Conservation (phyloP, 495 filamentous ascomycete species). For the Mycothermus thermophilus region DNA sequence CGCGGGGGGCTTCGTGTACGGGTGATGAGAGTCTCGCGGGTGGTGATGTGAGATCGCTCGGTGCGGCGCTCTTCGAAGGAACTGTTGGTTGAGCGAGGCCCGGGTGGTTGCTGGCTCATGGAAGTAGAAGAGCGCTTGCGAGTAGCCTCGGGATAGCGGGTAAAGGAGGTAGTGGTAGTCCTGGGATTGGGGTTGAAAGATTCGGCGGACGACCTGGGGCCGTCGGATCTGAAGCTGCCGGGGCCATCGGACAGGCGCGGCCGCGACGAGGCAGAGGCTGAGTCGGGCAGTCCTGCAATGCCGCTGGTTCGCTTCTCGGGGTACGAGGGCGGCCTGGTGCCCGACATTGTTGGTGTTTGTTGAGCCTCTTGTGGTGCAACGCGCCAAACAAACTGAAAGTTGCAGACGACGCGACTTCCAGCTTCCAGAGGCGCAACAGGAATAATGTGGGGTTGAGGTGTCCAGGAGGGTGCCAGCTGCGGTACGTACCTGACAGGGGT, state of each 20-base stretch:
- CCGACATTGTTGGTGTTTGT: conserved; percentile 25
- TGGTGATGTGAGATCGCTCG: conserved; percentile 46
- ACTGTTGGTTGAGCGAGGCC: conserved; percentile 23
- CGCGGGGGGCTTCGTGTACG: conserved; percentile 54
- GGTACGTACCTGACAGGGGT: conserved; percentile 11
- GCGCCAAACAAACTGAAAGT: no score
- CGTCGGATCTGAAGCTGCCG: conserved; percentile 14
- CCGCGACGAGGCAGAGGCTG: conserved; percentile 18
- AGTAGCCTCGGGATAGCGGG: conserved; percentile 9
- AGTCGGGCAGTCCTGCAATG: conserved; percentile 21
- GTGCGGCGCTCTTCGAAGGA: conserved; percentile 30
- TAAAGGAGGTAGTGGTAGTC: no score
- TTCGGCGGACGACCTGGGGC: conserved; percentile 11
- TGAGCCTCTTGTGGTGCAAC: no score
- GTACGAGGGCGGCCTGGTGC: conserved; percentile 17
- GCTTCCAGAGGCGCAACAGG: no score
- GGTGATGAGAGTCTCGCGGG: conserved; percentile 47
- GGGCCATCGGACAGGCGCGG: conserved; percentile 20
- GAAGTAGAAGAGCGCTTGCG: conserved; percentile 34
- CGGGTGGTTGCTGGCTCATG: no score
- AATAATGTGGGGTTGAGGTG: no score
- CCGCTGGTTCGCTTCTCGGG: conserved; percentile 26
- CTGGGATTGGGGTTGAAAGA: no score
- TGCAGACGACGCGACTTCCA: no score
- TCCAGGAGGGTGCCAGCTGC: conserved; percentile 6